These are phyloP conservation scores for Lepidium africanum DNA, from an alignment of 345 rosid species.

Conservation along the genomic window DNA sequence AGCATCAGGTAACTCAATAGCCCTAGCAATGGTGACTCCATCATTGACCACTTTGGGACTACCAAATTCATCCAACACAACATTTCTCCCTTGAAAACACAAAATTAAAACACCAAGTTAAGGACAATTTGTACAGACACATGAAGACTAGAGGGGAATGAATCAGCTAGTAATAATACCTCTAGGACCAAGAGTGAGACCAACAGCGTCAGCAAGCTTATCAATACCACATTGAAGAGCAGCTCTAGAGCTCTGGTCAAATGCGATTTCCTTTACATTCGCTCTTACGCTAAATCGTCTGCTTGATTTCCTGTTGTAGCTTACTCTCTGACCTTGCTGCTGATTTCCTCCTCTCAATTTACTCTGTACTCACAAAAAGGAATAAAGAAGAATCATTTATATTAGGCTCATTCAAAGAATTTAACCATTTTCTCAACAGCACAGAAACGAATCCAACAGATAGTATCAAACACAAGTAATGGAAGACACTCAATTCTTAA, in stretches of 20 bases:
- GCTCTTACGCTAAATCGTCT: constrained; percentile 68
- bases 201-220: constrained; percentile 92
- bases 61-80: constrained; percentile 92
- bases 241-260: constrained; percentile 73
- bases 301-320: constrained; percentile 37
- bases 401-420: background rate
- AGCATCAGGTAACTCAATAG: constrained; percentile 83
- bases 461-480: background rate
- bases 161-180: constrained; percentile 36
- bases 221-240: constrained; percentile 92
- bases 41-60: constrained; percentile 98
- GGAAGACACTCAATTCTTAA: background rate
- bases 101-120: background rate
- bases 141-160: background rate
- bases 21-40: constrained; percentile 94
- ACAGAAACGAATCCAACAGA: background rate
- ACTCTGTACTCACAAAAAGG: constrained; percentile 35
- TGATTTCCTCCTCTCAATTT: constrained; percentile 41
- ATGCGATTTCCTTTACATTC: constrained; percentile 76
- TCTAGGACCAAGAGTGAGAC: constrained; percentile 94
- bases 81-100: constrained; percentile 67
- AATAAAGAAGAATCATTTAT: background rate
- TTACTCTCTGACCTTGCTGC: constrained; percentile 46
- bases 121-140: background rate
- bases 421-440: background rate